phyloP scores from a whole-genome alignment of 495 filamentous ascomycete genomes.

The Mytilinidion resinicola region DNA sequence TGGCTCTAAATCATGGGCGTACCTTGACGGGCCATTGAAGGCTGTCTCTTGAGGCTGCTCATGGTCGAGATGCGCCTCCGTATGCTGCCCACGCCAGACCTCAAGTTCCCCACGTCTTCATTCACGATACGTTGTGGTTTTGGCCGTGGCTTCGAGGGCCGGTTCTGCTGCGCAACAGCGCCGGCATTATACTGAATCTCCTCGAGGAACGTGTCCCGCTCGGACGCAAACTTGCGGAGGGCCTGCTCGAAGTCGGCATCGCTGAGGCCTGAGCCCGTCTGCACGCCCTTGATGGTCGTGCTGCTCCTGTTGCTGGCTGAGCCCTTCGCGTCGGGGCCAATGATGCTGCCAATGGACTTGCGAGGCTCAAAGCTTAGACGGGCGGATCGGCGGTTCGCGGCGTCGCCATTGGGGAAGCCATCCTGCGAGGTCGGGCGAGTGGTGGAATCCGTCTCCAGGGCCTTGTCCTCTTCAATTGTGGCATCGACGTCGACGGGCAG shows the following conservation, averaged over 20 bases:
- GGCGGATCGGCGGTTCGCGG: constrained; percentile 55
- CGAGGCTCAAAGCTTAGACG: constrained; percentile 56
- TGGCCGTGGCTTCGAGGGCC: constrained; percentile 60
- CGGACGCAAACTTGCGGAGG: constrained; percentile 85
- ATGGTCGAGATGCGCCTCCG: constrained; percentile 86
- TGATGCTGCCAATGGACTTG: constrained; percentile 59
- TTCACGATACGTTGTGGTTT: constrained; percentile 74
- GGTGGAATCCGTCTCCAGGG: constrained; percentile 37
- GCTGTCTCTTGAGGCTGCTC: constrained; percentile 89
- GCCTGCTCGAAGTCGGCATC: constrained; percentile 90
- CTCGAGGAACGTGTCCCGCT: constrained; percentile 87
- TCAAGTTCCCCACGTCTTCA: constrained; percentile 59
- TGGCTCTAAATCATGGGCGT: constrained; percentile 35
- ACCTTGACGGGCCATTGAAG: constrained; percentile 72
- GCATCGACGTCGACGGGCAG: constrained; percentile 57
- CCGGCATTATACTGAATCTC: constrained; percentile 88
- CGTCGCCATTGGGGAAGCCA: constrained; percentile 49
- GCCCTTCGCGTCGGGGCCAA: constrained; percentile 50
- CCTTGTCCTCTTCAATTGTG: constrained; percentile 73
- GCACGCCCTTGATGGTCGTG: constrained; percentile 65
- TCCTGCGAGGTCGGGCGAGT: constrained; percentile 51
- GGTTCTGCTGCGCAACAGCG: constrained; percentile 59
- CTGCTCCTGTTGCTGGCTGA: constrained; percentile 75
- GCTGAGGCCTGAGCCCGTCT: constrained; percentile 38
- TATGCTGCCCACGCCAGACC: constrained; percentile 63